Base-by-base conservation (phyloP, 768 basidiomycete genomes). In the Russula compacta region DNA sequence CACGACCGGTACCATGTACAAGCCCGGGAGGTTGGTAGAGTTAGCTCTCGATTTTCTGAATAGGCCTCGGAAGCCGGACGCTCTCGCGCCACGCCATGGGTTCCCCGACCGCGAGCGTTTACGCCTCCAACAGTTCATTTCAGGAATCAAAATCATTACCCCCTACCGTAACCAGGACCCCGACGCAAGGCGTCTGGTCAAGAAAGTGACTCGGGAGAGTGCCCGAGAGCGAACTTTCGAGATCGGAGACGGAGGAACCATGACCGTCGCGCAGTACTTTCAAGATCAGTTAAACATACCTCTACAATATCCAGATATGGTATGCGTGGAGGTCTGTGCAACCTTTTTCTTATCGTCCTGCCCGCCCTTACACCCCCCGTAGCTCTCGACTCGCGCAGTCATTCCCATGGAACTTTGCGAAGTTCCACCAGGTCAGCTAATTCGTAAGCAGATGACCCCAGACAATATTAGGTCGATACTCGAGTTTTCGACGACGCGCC, bases 1-100 rank as follows among this genome's bases (percentile, higher is more conserved):
- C 39, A 81, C 84, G 0, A 87, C 88, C 0, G 89, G 83, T 0
- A 79, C 82, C 29, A 87, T 92, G 85, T 90, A 86, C 69, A 81
- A 81, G 64, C 72, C 79, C 0, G 89, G 90, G 0, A 69, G 75
- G 0, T 74, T 91, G 2, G 72, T 87, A 53, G 69, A 75, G 1
- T 71, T 90, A 0, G 84, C 83, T 58, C 70, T 85, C 3, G 82
- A 83, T 3, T 82, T 81, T 67, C 68, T 88, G 9, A 74, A 71
- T 0, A 71, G 53, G 24, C 67, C 67, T 2, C 21, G 53, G 24
- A 55, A 72, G 43, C 70, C 75, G 0, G 67, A 73, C 7, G 53
- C 73, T 5, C 67, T 81, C 10, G 72, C 77, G 7, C 79, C 83
- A 0, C 65, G 68, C 1, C 66, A 66, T 0, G 71, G 71, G 0